These are phyloP conservation scores for Diplodia mutila DNA, from an alignment of 2,329 filamentous ascomycete species.

Conservation along the genomic window DNA sequence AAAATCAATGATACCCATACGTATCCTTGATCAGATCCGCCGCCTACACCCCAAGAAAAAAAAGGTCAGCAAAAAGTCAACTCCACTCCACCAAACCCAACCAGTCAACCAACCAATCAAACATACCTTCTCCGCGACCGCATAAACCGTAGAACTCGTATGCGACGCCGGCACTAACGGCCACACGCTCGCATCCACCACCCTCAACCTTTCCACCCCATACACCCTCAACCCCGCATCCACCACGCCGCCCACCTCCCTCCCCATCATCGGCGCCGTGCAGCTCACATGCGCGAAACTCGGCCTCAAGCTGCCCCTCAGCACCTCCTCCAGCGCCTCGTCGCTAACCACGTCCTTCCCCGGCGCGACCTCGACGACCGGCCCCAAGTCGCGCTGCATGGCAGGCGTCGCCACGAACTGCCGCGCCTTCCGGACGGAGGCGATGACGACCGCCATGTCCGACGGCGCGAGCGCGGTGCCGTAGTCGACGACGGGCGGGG, in stretches of 20 bases:
- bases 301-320: conserved; percentile 28
- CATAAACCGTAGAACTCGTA: conserved; percentile 13
- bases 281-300: conserved; percentile 39
- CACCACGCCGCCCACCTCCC: conserved; percentile 10
- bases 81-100: too few species aligned
- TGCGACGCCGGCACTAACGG: conserved; percentile 1
- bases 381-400: conserved; percentile 29
- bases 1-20: neutral
- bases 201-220: conserved; percentile 13
- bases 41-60: too few species aligned
- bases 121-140: conserved; percentile 24
- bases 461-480: conserved; percentile 34
- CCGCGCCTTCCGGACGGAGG: conserved; percentile 31
- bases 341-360: conserved; percentile 38
- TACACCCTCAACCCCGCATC: conserved; percentile 18
- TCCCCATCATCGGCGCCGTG: conserved; percentile 33
- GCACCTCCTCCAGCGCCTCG: conserved; percentile 33
- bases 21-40: conserved; percentile 11
- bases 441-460: conserved; percentile 31
- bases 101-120: neutral
- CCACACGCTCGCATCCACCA: conserved; percentile 23
- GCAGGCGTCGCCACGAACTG: conserved; percentile 27
- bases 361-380: conserved; percentile 32
- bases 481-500: conserved; percentile 23
- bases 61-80: neutral